Evolutionary conservation across 306 rosid species (phyloP).

Genomic region (Rosa rugosa): DNA sequence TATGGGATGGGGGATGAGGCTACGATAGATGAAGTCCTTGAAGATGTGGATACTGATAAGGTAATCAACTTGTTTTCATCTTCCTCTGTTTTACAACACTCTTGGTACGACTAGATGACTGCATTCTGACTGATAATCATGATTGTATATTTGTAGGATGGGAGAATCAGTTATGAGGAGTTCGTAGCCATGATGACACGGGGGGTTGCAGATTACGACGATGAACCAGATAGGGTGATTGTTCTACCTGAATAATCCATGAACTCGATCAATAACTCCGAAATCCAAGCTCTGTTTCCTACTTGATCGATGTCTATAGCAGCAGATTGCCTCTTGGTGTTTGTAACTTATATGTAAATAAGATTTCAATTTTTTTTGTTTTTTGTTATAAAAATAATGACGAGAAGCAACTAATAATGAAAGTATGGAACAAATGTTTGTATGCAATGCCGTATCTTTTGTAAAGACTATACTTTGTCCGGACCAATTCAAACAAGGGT

Average conservation of each 20-base stretch:
- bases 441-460: not conserved
- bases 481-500: not conserved
- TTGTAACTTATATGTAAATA: not conserved
- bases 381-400: not conserved
- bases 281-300: not conserved
- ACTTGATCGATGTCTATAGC: not conserved
- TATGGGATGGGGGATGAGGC: conserved; percentile 88
- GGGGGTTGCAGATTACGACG: conserved; percentile 44
- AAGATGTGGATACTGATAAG: conserved; percentile 79
- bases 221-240: conserved; percentile 30
- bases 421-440: not conserved
- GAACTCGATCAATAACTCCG: not conserved
- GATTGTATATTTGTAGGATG: conserved; percentile 54
- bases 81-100: not conserved
- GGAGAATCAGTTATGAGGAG: conserved; percentile 74
- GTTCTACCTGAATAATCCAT: not conserved
- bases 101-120: not conserved
- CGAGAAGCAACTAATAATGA: not conserved
- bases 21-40: conserved; percentile 71
- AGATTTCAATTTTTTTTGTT: not conserved
- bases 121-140: not conserved
- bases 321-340: not conserved
- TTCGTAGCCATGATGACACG: conserved; percentile 79
- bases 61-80: conserved; percentile 32
- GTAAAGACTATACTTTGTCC: not conserved